Percentiles rank a stretch among this genome's conserved stretches.
These are phyloP conservation scores for Lasiosphaeria miniovina DNA, from an alignment of 495 filamentous ascomycete species.

Conservation along the genomic window DNA sequence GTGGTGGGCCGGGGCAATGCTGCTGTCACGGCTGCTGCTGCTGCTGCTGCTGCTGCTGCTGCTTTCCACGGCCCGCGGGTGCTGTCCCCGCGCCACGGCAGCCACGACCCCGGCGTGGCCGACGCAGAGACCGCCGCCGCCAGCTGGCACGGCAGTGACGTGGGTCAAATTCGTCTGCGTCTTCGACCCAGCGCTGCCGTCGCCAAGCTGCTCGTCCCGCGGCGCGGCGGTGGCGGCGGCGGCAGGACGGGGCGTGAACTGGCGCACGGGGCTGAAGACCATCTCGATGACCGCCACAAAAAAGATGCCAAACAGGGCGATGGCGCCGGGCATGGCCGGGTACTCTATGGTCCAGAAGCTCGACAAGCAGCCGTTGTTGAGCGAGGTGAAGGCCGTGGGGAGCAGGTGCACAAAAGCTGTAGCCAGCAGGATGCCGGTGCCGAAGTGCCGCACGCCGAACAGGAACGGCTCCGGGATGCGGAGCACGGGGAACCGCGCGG, in stretches of 20 bases:
- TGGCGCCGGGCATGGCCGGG: slow-evolving; percentile 71
- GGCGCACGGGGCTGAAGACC: slow-evolving; percentile 58
- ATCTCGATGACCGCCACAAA: slow-evolving; percentile 71
- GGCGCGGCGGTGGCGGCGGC: too few relatives aligned
- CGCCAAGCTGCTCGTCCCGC: too few relatives aligned
- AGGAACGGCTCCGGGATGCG: slow-evolving; percentile 52
- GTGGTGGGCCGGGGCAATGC: slow-evolving; percentile 4
- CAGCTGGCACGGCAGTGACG: neutral
- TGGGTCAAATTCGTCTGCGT: neutral
- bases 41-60: slow-evolving; percentile 4
- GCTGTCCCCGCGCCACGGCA: neutral
- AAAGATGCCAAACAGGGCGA: slow-evolving; percentile 73
- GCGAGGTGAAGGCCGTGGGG: slow-evolving; percentile 75
- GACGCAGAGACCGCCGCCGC: slow-evolving; percentile 15
- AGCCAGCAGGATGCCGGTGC: slow-evolving; percentile 79
- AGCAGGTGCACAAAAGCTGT: slow-evolving; percentile 86
- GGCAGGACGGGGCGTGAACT: slow-evolving; percentile 19
- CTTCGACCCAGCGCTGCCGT: neutral
- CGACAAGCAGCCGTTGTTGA: slow-evolving; percentile 77
- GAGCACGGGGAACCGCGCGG: slow-evolving; percentile 41
- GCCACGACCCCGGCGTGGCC: slow-evolving; percentile 15
- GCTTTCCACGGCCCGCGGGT: neutral
- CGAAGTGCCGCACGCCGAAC: slow-evolving; percentile 76
- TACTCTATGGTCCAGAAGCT: slow-evolving; percentile 70
- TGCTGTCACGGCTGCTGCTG: neutral